These are phyloP conservation scores for Sclerotinia trifoliorum DNA, from an alignment of 2,329 filamentous ascomycete species.

Conservation along the genomic window DNA sequence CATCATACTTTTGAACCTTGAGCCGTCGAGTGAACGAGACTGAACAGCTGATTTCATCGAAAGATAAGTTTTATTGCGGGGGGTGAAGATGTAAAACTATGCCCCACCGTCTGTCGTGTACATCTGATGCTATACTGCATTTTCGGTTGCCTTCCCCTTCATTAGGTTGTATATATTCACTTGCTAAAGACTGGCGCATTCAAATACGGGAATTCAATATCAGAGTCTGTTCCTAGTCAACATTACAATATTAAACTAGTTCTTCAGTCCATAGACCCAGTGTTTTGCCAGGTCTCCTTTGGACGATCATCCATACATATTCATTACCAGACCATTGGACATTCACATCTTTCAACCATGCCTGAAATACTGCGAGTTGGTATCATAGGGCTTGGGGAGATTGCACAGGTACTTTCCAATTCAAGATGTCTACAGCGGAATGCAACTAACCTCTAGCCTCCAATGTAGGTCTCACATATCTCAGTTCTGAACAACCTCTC, in stretches of 20 bases:
- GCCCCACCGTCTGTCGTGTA: conserved; percentile 4
- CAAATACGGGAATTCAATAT: neutral
- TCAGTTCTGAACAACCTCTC: conserved; percentile 46
- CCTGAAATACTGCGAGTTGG: conserved; percentile 27
- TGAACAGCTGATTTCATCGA: neutral
- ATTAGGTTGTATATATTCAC: neutral
- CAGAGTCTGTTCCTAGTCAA: neutral
- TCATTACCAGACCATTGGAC: neutral
- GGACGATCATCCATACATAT: neutral
- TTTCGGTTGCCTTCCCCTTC: neutral
- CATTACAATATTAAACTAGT: neutral
- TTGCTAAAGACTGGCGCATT: neutral
- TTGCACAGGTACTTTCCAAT: conserved; percentile 42
- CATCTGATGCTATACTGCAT: conserved; percentile 9
- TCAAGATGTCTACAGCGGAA: neutral
- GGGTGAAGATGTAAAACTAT: neutral
- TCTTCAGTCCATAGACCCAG: neutral
- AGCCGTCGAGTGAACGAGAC: neutral
- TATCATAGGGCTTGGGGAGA: conserved; percentile 47
- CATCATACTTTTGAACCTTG: neutral
- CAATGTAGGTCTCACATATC: conserved; percentile 47
- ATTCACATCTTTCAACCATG: conserved; percentile 2
- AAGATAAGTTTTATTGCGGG: neutral
- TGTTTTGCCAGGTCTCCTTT: neutral
- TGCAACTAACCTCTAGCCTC: neutral